These are phyloP conservation scores for Rubia yunnanensis DNA, from an alignment of 257 asterid species.

Conservation along the genomic window DNA sequence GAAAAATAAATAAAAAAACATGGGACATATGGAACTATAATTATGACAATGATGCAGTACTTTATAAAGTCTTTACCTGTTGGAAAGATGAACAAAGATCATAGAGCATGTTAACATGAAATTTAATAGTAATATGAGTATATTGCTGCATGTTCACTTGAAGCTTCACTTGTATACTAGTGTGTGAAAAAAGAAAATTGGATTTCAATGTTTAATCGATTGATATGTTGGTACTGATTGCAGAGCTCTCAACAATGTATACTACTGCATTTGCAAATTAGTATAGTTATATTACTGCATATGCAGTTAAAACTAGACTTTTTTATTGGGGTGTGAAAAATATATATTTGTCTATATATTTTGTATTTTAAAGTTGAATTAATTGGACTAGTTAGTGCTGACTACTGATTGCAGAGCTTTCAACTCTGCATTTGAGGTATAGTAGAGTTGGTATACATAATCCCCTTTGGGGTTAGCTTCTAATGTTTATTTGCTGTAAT, in stretches of 20 bases:
- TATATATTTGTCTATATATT: background rate
- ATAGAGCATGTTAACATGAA: background rate
- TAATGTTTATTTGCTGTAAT: background rate
- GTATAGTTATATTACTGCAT: no score
- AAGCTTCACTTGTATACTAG: no score
- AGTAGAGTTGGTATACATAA: background rate
- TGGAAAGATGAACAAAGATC: background rate
- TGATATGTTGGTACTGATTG: no score
- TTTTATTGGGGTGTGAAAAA: background rate
- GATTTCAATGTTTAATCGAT: no score
- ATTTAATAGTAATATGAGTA: background rate
- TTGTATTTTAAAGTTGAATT: no score
- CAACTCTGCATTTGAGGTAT: background rate
- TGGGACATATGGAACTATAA: no score
- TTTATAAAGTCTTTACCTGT: no score
- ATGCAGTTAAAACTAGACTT: background rate
- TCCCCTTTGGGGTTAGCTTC: background rate
- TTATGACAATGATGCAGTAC: background rate
- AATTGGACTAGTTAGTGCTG: background rate
- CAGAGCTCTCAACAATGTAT: no score
- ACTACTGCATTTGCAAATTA: no score
- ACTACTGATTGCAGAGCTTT: background rate
- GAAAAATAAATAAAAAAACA: background rate
- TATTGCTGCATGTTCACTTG: background rate
- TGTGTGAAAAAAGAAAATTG: background rate